Base-by-base conservation (phyloP, 306 rosid species). In the Neltuma alba region DNA sequence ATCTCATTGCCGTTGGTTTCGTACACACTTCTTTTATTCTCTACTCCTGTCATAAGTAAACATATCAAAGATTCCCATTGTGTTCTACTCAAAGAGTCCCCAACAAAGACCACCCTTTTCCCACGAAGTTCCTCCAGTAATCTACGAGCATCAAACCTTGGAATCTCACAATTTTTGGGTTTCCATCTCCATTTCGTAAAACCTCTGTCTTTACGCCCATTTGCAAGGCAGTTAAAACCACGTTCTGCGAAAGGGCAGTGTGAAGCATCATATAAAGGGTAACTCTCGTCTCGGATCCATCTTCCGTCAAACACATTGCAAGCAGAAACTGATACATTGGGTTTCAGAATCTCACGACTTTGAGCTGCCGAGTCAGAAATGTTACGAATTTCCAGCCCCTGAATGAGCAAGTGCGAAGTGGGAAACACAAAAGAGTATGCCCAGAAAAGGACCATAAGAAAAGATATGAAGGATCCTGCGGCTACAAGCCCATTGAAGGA, bases 61-160 rank as follows among this genome's bases (percentile, higher is more conserved):
- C 98, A 91, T 63, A 92, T 85, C 85, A 90, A 85, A 60, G 99
- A 95, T 84, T 93, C 99, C 99, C 98, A 93, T 58, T 95, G 99
- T 4, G 99, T 91, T 84, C 99, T 86, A 77, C 97, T 88, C 89
- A 95, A 77, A 16, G 97, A 95, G 78, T 95, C 99, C 0, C 99
- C 99, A 1, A 95, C 96, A 66, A 95, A 89, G 74, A 91, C 96
- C 25, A 91, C 92, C 47, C 98, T 70, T 78, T 91, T 95, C 73
- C 99, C 98, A 4, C 92, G 83, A 85, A 91, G 93, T 47, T 69
- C 76, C 71, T 89, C 90, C n/a, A 95, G 89, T 63, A 88, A 68
- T 36, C 64, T 10, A 0, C 41, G 79, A 1, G 83, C 97, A 67
- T 88, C 70, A 69, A 95, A 90, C 86, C 91, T 88, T 30, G 92